Conservation (phyloP, 129 eudicot species). For the Tanacetum coccineum region DNA sequence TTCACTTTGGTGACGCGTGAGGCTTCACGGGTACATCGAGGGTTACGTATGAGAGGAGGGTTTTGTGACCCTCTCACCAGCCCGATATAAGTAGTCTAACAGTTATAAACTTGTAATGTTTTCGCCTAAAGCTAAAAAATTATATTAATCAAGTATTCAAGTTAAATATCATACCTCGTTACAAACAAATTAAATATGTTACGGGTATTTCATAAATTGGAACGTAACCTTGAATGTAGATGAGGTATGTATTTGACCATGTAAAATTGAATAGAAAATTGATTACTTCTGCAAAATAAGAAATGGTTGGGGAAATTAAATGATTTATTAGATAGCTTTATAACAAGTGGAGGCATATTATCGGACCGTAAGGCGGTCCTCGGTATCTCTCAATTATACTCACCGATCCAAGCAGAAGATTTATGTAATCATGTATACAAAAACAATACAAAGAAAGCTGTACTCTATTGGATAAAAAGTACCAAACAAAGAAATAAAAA, state of each 20-base stretch:
- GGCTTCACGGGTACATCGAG: too few relatives aligned
- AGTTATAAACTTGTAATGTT: too few relatives aligned
- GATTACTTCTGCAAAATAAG: background rate
- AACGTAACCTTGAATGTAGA: background rate
- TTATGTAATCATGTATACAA: background rate
- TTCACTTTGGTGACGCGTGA: too few relatives aligned
- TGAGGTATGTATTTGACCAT: background rate
- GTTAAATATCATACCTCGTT: too few relatives aligned
- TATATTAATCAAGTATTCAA: too few relatives aligned
- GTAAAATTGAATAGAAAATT: background rate
- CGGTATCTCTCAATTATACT: slow-evolving; percentile 13
- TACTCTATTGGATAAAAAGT: background rate
- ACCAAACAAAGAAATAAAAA: too few relatives aligned
- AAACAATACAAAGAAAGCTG: background rate
- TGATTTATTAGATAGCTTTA: background rate
- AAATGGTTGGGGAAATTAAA: slow-evolving; percentile 16
- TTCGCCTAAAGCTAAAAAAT: too few relatives aligned
- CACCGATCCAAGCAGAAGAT: slow-evolving; percentile 7
- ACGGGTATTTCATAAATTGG: too few relatives aligned
- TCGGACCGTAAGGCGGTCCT: slow-evolving; percentile 39
- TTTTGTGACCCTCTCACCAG: too few relatives aligned
- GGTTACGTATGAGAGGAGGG: too few relatives aligned
- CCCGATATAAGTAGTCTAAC: too few relatives aligned
- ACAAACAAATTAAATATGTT: too few relatives aligned
- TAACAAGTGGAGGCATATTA: slow-evolving; percentile 35